phyloP scores from a whole-genome alignment of 2,329 filamentous ascomycete genomes.

The Allantophomopsis lycopodina region DNA sequence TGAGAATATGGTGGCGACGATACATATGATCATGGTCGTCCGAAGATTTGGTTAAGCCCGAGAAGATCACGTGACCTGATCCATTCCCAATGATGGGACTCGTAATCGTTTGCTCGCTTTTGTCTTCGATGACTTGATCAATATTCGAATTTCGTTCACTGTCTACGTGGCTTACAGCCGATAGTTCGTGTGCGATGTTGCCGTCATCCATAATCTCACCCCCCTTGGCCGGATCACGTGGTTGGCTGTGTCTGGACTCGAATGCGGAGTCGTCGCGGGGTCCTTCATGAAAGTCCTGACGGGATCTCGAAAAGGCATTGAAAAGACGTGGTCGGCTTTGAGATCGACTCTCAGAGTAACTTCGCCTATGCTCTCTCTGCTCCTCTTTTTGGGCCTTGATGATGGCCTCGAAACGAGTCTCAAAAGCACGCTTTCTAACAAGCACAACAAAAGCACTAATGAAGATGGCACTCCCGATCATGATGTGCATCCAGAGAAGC shows the following conservation, averaged over 20 bases:
- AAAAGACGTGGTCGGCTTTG: neutral
- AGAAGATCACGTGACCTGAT: neutral
- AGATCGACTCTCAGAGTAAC: neutral
- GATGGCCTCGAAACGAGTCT: conserved; percentile 41
- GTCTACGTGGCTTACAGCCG: neutral
- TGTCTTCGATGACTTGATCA: neutral
- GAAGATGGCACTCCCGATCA: conserved; percentile 53
- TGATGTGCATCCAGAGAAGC: conserved; percentile 48
- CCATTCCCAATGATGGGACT: neutral
- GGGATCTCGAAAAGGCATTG: neutral
- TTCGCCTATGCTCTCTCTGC: conserved; percentile 1
- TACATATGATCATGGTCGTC: no score
- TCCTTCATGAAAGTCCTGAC: neutral
- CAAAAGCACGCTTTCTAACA: conserved; percentile 46
- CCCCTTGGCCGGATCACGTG: neutral
- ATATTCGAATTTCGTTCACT: neutral
- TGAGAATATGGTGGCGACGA: neutral
- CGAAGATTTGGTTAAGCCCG: neutral
- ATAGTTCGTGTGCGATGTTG: neutral
- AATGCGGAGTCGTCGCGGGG: neutral
- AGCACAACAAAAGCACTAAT: conserved; percentile 51
- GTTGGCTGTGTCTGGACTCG: neutral
- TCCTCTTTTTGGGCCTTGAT: conserved; percentile 25
- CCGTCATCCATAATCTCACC: neutral
- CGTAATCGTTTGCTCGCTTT: neutral